These are phyloP conservation scores for Beauveria varroae DNA, from an alignment of 2,329 filamentous ascomycete genomes.

Conservation along the genomic window DNA sequence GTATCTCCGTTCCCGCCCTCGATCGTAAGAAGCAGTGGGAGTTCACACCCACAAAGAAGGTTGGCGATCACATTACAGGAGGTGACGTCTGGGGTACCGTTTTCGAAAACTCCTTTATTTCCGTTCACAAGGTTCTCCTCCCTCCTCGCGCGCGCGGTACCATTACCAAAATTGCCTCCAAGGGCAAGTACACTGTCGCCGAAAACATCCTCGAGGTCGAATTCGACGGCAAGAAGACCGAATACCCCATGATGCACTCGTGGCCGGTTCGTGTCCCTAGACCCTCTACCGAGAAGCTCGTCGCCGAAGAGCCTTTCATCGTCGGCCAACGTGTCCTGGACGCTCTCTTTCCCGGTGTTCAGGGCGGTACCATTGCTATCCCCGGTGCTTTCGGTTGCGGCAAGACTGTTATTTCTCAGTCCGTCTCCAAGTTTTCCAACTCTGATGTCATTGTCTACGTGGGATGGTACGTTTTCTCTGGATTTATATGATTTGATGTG, in stretches of 20 bases:
- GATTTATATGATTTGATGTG: slow-evolving; percentile 13
- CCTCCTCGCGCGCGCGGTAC: slow-evolving; percentile 85
- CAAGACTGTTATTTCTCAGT: slow-evolving; percentile 98
- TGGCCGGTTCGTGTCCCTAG: slow-evolving; percentile 97
- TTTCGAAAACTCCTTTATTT: slow-evolving; percentile 91
- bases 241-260: slow-evolving; percentile 96
- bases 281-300: slow-evolving; percentile 84
- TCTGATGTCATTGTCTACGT: slow-evolving; percentile 98
- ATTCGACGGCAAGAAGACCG: slow-evolving; percentile 91
- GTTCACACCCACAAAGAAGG: slow-evolving; percentile 84
- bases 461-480: slow-evolving; percentile 46
- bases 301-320: slow-evolving; percentile 83
- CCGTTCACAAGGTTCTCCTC: slow-evolving; percentile 86
- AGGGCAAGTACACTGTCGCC: slow-evolving; percentile 89
- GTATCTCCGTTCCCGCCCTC: slow-evolving; percentile 79
- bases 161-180: slow-evolving; percentile 82
- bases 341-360: slow-evolving; percentile 90
- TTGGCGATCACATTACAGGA: slow-evolving; percentile 93
- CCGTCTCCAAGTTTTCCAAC: slow-evolving; percentile 99
- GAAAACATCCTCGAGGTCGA: slow-evolving; percentile 94
- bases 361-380: slow-evolving; percentile 96
- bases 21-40: slow-evolving; percentile 94
- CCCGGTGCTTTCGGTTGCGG: slow-evolving; percentile 97
- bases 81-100: slow-evolving; percentile 95
- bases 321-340: slow-evolving; percentile 96